Percentiles rank a stretch among this genome's conserved stretches.
Conservation (phyloP, 768 basidiomycete species). For the Leccinum boreale region DNA sequence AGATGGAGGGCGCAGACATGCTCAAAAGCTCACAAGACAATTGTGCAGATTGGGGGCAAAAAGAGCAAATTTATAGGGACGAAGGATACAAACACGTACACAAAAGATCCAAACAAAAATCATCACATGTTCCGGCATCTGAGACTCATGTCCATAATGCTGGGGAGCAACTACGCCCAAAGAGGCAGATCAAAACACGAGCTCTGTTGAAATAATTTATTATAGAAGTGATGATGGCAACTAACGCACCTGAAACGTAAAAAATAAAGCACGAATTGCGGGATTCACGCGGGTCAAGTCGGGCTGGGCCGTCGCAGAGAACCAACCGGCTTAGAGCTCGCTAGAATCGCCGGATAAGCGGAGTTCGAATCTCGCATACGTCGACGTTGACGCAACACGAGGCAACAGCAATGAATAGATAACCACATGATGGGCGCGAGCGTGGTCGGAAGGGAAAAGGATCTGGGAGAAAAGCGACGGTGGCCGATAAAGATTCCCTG, state of each 20-base stretch:
- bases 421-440: background rate
- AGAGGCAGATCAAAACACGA: background rate
- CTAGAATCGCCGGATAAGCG: constrained; percentile 4
- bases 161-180: constrained; percentile 4
- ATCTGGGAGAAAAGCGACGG: background rate
- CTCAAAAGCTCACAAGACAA: constrained; percentile 3
- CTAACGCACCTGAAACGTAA: constrained; percentile 11
- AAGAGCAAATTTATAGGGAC: constrained; percentile 26
- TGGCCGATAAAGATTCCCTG: background rate
- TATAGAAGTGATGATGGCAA: background rate
- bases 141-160: background rate
- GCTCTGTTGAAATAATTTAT: background rate
- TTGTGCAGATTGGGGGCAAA: background rate
- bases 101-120: background rate
- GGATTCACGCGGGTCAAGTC: constrained; percentile 5
- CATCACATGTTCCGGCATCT: constrained; percentile 2
- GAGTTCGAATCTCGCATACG: constrained; percentile 9
- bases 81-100: constrained; percentile 26
- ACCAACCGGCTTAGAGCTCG: background rate
- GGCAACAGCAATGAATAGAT: background rate
- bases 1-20: constrained; percentile 20
- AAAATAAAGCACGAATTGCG: background rate
- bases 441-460: background rate
- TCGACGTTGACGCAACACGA: background rate
- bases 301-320: background rate